A percentile compares a stretch with the other conserved stretches of the same genome.
These are phyloP conservation scores for Thraustochytrium sp. DNA, from an alignment of 352 stramenopile genomes.

Conservation along the genomic window DNA sequence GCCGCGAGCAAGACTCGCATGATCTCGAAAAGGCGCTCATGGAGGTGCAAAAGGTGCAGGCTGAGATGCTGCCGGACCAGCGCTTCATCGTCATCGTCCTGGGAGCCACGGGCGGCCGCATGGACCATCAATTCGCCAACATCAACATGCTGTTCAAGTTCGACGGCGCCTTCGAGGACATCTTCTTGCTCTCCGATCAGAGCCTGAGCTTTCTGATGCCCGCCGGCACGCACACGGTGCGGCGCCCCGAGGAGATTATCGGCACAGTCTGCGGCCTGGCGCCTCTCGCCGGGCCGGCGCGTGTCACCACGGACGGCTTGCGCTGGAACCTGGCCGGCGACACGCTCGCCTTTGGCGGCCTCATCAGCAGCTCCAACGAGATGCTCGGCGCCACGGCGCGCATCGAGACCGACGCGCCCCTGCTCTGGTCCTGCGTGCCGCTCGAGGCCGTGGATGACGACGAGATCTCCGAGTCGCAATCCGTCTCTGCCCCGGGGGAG, in stretches of 20 bases:
- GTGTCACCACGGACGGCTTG: neutral
- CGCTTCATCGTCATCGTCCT: neutral
- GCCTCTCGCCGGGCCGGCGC: slow-evolving; percentile 5
- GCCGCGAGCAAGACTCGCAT: neutral
- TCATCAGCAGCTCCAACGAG: slow-evolving; percentile 35
- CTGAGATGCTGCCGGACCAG: neutral
- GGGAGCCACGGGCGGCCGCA: neutral
- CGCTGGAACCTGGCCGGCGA: slow-evolving; percentile 6
- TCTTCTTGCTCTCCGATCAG: neutral
- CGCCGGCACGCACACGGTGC: neutral
- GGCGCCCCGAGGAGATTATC: neutral
- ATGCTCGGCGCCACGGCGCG: neutral
- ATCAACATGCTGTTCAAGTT: slow-evolving; percentile 32
- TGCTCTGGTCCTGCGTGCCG: slow-evolving; percentile 3
- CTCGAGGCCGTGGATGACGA: neutral
- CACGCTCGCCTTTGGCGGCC: neutral
- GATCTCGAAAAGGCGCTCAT: slow-evolving; percentile 14
- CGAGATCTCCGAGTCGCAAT: neutral
- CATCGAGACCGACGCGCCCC: neutral
- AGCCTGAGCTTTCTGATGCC: neutral
- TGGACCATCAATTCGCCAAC: slow-evolving; percentile 25
- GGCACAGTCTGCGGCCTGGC: neutral
- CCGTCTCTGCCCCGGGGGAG: neutral
- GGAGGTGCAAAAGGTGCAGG: neutral
- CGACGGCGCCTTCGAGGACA: neutral